A percentile compares a stretch with the other conserved stretches of the same genome.
Evolutionary conservation across 768 basidiomycete species (phyloP).

Genomic region (Phlebiopsis gigantea): DNA sequence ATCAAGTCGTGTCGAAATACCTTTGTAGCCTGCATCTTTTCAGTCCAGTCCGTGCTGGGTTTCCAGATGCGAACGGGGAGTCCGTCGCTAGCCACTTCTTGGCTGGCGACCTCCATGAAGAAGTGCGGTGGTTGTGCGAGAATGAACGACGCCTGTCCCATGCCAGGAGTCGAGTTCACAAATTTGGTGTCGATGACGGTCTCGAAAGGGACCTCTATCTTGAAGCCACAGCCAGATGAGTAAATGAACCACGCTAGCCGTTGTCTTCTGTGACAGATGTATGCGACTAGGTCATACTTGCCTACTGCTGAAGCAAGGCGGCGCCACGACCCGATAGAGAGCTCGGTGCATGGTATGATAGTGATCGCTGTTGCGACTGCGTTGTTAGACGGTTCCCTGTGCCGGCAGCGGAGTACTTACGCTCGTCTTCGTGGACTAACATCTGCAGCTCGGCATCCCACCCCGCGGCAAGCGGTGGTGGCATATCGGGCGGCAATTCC

Average conservation of each 20-base stretch:
- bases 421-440: constrained; percentile 71
- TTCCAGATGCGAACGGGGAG: constrained; percentile 40
- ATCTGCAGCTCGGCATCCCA: constrained; percentile 56
- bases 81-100: neutral
- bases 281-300: constrained; percentile 69
- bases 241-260: constrained; percentile 78
- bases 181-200: constrained; percentile 55
- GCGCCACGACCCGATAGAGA: constrained; percentile 75
- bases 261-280: constrained; percentile 61
- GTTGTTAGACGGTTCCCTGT: neutral
- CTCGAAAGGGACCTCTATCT: constrained; percentile 78
- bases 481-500: constrained; percentile 40
- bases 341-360: constrained; percentile 69
- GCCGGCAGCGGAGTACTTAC: constrained; percentile 39
- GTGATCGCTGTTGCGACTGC: constrained; percentile 47
- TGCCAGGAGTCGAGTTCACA: constrained; percentile 45
- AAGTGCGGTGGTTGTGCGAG: constrained; percentile 66
- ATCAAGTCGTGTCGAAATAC: constrained; percentile 60
- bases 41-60: constrained; percentile 71
- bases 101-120: constrained; percentile 44
- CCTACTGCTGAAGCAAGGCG: constrained; percentile 53
- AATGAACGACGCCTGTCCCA: constrained; percentile 56
- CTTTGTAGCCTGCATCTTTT: constrained; percentile 60
- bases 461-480: constrained; percentile 46
- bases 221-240: constrained; percentile 68